These are phyloP conservation scores for Yamadazyma philogaea DNA, from an alignment of 805 yeast species.

Conservation along the genomic window DNA sequence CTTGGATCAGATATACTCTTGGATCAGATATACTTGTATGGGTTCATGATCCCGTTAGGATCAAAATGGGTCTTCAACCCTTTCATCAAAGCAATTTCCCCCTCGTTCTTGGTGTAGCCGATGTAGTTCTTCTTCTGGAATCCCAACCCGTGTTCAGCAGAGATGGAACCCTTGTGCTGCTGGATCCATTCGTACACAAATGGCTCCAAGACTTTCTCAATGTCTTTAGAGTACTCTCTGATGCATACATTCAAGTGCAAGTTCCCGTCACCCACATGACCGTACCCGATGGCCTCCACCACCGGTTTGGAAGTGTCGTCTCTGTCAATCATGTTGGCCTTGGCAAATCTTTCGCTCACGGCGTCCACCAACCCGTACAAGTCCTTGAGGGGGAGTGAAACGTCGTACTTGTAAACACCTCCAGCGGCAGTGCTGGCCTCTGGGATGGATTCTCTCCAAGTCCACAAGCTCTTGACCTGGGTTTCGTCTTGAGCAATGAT, in stretches of 20 bases:
- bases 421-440: conserved; percentile 85
- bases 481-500: conserved; percentile 94
- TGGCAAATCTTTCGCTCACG: conserved; percentile 57
- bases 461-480: conserved; percentile 80
- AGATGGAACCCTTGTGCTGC: conserved; percentile 74
- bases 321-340: conserved; percentile 54
- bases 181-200: conserved; percentile 90
- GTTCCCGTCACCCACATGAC: conserved; percentile 98
- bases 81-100: conserved; percentile 72
- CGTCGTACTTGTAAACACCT: conserved; percentile 97
- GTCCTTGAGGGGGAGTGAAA: conserved; percentile 79
- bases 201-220: conserved; percentile 85
- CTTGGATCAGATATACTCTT: background rate
- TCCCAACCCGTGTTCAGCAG: conserved; percentile 98
- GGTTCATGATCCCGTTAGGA: conserved; percentile 90
- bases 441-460: conserved; percentile 92
- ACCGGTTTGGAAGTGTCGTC: conserved; percentile 72
- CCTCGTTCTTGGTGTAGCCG: conserved; percentile 74
- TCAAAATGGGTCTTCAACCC: conserved; percentile 78
- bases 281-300: conserved; percentile 88
- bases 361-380: conserved; percentile 82
- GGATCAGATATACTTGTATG: conserved; percentile 76
- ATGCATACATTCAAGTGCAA: conserved; percentile 91
- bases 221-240: conserved; percentile 71
- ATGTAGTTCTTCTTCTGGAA: conserved; percentile 92